phyloP scores from a whole-genome alignment of 106 monocot genomes.

The Dactylorhiza incarnata region DNA sequence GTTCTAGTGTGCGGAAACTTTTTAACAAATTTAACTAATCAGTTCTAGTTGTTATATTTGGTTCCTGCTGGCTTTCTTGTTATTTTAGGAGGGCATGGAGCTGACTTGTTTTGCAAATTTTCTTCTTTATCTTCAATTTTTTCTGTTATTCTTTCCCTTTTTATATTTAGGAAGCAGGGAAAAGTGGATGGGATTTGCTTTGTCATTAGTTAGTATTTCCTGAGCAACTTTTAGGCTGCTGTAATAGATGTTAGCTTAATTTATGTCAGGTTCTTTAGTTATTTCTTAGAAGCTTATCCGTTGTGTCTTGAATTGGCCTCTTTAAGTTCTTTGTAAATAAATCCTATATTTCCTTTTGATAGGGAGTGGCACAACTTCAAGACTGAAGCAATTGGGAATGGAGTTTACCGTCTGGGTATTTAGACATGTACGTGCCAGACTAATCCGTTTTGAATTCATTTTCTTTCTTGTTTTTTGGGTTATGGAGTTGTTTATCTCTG shows the following conservation, averaged over 20 bases:
- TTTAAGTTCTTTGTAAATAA: not conserved
- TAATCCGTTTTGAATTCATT: not conserved
- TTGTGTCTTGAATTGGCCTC: slow-evolving; percentile 3
- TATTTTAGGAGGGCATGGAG: not conserved
- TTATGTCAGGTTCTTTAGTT: not conserved
- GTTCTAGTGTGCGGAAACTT: not conserved
- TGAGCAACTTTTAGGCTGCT: not conserved
- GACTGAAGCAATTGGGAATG: slow-evolving; percentile 95
- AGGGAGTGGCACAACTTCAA: slow-evolving; percentile 77
- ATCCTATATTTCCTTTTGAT: slow-evolving; percentile 6
- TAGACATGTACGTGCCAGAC: slow-evolving; percentile 70
- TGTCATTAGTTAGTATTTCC: not conserved
- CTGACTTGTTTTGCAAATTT: not conserved
- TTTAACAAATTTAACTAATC: not conserved
- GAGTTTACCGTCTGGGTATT: slow-evolving; percentile 99
- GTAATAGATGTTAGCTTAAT: not conserved
- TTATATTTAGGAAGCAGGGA: not conserved
- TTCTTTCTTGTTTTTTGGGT: not conserved
- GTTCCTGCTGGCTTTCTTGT: not conserved
- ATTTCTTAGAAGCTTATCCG: not conserved
- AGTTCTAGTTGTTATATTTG: not conserved
- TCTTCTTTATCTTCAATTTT: not conserved
- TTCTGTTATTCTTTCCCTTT: not conserved
- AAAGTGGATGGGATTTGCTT: not conserved
- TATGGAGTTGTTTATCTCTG: not conserved